Evolutionary conservation across 192 early-diverging fungal species (phyloP), one percentile per base, ranked within the genome.

Genomic region (Backusella psychrophila): DNA sequence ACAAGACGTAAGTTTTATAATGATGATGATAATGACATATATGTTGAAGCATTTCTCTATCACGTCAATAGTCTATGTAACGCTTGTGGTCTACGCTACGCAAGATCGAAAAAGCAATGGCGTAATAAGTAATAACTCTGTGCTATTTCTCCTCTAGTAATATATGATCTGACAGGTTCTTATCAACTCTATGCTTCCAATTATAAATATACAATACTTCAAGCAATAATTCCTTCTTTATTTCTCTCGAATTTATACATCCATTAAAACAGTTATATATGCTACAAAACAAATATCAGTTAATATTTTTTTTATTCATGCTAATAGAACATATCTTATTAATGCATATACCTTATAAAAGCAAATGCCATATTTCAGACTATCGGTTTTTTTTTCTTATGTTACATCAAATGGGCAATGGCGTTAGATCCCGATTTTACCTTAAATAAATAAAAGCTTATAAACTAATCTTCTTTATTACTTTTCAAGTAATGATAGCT

Each of bases 1-100:
- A 77, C 17, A 74, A 74, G 4, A 74, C 72, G 72, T 74, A 74
- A 74, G 72, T 74, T 12, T 11, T 33, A 8, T 5, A 31, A 36
- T 7, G n/a, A 23, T 29, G 12, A 39, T 39, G 38, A 39, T 11
- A 39, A 39, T 39, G 6, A 49, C 6, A 49, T 49, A 19, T n/a
- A n/a, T 49, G 4, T n/a, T n/a, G 29, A 29, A 26, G 14, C 56
- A 21, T 63, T 63, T 2, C 9, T 41, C 23, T 38, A 38, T 23
- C n/a, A 23, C 15, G 34, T 41, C 29, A 69, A 69, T 17, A 38
- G 68, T 36, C 38, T 69, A 41, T 69, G 68, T 35, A 69, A 69
- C 26, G 68, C 68, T 21, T 69, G 68, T n/a, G 68, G 68, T 14
- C n/a, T 69, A 36, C 36, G 68, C 23, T 69, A 69, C 36, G 29